Base-by-base conservation (phyloP, 1,284 basidiomycete species). In the Cutaneotrichosporon sp. region DNA sequence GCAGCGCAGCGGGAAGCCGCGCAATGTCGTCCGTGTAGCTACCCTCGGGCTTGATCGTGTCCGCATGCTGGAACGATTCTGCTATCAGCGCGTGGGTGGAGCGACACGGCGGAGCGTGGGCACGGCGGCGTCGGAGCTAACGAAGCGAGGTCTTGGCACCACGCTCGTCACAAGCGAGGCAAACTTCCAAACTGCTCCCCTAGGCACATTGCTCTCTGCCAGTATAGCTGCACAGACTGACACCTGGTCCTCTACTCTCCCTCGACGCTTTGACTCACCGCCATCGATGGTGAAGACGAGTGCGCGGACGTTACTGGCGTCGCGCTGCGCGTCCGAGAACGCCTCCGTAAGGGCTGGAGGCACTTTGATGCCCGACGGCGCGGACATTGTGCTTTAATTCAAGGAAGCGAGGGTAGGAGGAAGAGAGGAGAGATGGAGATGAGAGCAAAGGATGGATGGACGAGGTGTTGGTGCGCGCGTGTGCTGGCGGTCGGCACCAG, bases 361-460 rank as follows among this genome's bases (percentile, higher is more conserved):
- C 8, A 76, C 72, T 46, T 69, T 66, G 66, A 76, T 69, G 34
- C 74, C 74, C 20, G 74, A 76, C 13, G 67, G 69, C 36, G 72
- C 71, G 44, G 74, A 76, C 74, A 76, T 75, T 53, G 21, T 47
- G 45, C 18, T 14, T 55, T 52, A n/a, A 18, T 33, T 30, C 39
- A 15, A 34, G 39, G 17, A 38, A 7, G 44, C n/a, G n/a, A n/a
- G n/a, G n/a, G n/a, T n/a, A 26, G 34, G 10, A 26, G 15, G 8
- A 12, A 20, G 40, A 13, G 23, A 33, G 23, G 15, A 8, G 20
- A 13, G 17, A 20, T 40, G 20, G 38, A 40, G 38, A 18, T 20
- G 38, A 40, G 38, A 20, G 20, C 8, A 12, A 20, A 30, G 18
- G 43, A 34, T 14, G 18, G 43, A 35, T 30, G n/a, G 21, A 34